Evolutionary conservation across 2,329 filamentous ascomycete species (phyloP).

Genomic region (Cryphonectria naterciae): DNA sequence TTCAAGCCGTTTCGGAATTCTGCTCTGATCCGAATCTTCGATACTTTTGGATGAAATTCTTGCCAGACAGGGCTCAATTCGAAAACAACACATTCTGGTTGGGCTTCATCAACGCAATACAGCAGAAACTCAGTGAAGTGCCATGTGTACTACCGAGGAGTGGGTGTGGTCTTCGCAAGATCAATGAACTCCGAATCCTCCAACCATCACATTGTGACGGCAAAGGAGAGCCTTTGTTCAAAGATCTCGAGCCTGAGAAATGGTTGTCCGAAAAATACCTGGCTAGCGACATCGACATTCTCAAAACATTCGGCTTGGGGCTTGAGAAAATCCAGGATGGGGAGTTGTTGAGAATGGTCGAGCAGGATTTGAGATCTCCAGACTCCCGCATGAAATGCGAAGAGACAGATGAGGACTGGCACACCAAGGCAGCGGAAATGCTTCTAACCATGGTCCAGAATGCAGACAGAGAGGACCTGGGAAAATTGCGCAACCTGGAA

Average conservation of each 20-base stretch:
- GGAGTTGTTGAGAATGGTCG: background rate
- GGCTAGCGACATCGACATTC: conserved; percentile 19
- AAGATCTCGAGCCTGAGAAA: conserved; percentile 24
- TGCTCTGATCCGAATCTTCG: conserved; percentile 42
- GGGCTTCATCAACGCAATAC: conserved; percentile 34
- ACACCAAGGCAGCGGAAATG: conserved; percentile 31
- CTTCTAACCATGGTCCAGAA: background rate
- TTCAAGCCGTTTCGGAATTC: conserved; percentile 44
- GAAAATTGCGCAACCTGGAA: background rate
- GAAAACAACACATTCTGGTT: conserved; percentile 38
- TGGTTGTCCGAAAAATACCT: conserved; percentile 29
- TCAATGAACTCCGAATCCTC: conserved; percentile 18
- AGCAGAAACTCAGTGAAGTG: conserved; percentile 25
- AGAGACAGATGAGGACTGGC: conserved; percentile 30
- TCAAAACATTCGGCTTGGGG: conserved; percentile 20
- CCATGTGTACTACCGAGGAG: conserved; percentile 27
- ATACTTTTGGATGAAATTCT: conserved; percentile 51
- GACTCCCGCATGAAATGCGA: conserved; percentile 28
- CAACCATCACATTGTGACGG: conserved; percentile 18
- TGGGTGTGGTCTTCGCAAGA: conserved; percentile 11
- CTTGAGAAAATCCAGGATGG: background rate
- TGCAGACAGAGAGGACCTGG: background rate
- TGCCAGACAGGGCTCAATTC: conserved; percentile 39
- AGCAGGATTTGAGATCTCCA: background rate
- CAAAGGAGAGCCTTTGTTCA: conserved; percentile 34